Evolutionary conservation across 495 filamentous ascomycete genomes (phyloP), one percentile per base, ranked within the genome.

Genomic region (Aspergillus bertholletiae): DNA sequence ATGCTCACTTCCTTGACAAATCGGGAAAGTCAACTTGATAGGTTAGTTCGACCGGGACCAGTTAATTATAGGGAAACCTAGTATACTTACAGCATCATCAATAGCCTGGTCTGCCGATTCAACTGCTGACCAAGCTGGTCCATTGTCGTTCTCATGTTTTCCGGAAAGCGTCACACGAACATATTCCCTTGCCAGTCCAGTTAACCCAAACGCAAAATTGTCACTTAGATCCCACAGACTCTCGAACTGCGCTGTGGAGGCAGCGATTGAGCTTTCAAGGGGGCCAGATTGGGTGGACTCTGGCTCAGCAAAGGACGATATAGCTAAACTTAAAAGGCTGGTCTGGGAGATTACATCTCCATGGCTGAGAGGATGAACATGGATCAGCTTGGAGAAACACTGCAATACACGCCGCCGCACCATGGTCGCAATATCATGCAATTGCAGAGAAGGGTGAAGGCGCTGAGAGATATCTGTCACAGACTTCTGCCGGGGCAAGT

Each of bases 381-480:
- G 90, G 8, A 99, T 85, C 26, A 99, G 77, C 68, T 91, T 95
- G 2, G 85, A 86, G 63, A 96, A 97, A 63, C 92, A 97, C 72
- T 99, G 93, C 12, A 97, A 77, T 5, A 99, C 92, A 59, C 94
- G 84, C 43, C 94, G 80, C 39, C 92, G 87, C 8, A 96, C 90
- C 95, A 97, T 96, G 34, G 90, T 84, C 44, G 90, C 89, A 55
- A 93, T 81, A 61, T 99, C 95, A 51, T 90, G 84, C n/a, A 97
- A 72, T 61, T 96, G 92, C 40, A 99, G 73, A 7, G 92, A 87
- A 17, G 91, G 90, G 8, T 85, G 87, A n/a, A 96, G 80, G 49
- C 89, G 82, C 62, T 94, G 88, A 12, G 85, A 82, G 28, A 91
- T 82, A 64, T 99, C 94, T 51, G 96, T 92, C n/a, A 86, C 85